Base-by-base conservation (phyloP, 2,329 filamentous ascomycete genomes). In the Curvularia sp. region DNA sequence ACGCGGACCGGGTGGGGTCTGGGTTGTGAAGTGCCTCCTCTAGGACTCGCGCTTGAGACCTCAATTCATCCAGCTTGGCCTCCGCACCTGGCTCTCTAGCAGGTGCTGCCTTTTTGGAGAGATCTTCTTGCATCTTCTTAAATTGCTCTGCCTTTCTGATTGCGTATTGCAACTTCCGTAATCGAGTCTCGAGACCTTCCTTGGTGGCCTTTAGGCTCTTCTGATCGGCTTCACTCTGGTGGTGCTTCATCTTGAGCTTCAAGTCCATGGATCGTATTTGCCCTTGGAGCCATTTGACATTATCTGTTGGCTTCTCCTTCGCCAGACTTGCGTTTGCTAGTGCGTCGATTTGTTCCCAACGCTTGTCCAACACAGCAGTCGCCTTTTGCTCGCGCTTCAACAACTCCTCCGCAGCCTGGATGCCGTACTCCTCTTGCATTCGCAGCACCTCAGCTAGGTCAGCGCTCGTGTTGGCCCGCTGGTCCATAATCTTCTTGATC, bases 391-490 rank as follows among this genome's bases (percentile, higher is more conserved):
- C 52, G 26, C 64, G 61, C 42, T 65, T 60, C 51, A 68, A 53
- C 10, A 61, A 39, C 30, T 60, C 60, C 57, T 58, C 43, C 53
- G 59, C 28, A 54, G 72, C 73, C 31, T 58, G 51, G 1, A 30
- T 58, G 12, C 72, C 76, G 39, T 70, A 73, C 46, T 77, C 66
- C 42, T 82, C 76, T 66, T 86, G 83, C 60, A 83, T 79, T 8
- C 44, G 58, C 51, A 88, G 70, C 3, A 87, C 84, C 20, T 84
- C 82, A 0, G 86, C 85, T 24, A 87, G 71, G 67, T 89, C 87
- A 5, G 86, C 86, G 20, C 87, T 80, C 43, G 80, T 82, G 56
- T 86, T 88, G n/a, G 85, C 85, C 71, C 85, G 87, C 71, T 89
- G 86, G 68, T 89, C 79, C 85, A 88, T 88, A 44, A 88, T 77